These are phyloP conservation scores for Calonectria crousiana DNA, from an alignment of 2,329 filamentous ascomycete species.

Conservation along the genomic window DNA sequence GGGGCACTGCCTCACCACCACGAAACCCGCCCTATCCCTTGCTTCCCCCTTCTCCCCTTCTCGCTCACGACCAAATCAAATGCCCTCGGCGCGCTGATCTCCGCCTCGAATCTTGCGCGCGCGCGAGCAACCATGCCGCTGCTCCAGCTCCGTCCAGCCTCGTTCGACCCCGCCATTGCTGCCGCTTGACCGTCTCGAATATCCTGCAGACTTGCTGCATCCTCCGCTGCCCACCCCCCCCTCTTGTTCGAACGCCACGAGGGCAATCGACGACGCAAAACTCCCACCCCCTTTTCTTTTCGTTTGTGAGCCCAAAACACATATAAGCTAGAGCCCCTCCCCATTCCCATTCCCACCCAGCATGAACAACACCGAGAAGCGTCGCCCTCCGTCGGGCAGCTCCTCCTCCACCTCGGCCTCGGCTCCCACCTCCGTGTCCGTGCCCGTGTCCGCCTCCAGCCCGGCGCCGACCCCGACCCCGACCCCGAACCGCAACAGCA, in stretches of 20 bases:
- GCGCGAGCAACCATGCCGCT: constrained; percentile 45
- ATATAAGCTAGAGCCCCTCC: neutral
- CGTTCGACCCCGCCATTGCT: constrained; percentile 39
- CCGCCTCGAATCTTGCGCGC: constrained; percentile 19
- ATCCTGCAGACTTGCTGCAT: neutral
- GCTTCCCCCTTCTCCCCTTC: neutral
- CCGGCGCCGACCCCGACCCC: constrained; percentile 29
- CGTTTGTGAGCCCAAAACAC: neutral
- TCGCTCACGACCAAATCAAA: neutral
- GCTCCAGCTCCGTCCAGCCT: constrained; percentile 43
- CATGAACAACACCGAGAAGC: constrained; percentile 60
- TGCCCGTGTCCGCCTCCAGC: constrained; percentile 43
- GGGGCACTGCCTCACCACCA: neutral
- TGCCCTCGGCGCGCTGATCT: neutral
- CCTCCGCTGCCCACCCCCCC: neutral
- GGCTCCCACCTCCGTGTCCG: constrained; percentile 36
- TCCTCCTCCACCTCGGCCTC: constrained; percentile 30
- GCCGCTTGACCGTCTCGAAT: constrained; percentile 40
- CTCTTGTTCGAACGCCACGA: constrained; percentile 12
- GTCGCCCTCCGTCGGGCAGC: constrained; percentile 51
- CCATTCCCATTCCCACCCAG: neutral
- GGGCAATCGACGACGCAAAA: constrained; percentile 14
- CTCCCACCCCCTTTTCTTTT: constrained; percentile 20
- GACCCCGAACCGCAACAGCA: constrained; percentile 40
- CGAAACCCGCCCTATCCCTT: neutral